Base-by-base conservation (phyloP, 352 stramenopile genomes). In the Phytophthora parvispora region DNA sequence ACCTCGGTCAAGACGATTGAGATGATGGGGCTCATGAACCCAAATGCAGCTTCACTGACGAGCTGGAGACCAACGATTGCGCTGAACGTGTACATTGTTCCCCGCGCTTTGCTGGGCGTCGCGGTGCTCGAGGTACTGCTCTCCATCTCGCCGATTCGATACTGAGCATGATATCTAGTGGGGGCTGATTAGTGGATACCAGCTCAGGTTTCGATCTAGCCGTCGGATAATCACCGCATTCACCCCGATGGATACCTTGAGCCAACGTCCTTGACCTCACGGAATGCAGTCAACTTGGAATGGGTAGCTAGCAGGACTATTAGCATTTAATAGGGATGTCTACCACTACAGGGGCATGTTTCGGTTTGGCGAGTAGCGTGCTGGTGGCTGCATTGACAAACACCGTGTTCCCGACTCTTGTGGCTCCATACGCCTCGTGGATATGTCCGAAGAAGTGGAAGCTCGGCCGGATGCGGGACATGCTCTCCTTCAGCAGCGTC, bases 371-470 rank as follows among this genome's bases (percentile, higher is more conserved):
- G 0, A 87, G 64, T 54, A 95, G 65, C 29, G 83, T 96, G 64
- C 68, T 96, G 7, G 77, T 97, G 8, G 91, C 81, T 36, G 90
- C 91, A 69, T 98, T 98, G 54, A 98, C 81, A 58, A 94, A 98
- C 6, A 94, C 74, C 0, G 93, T 98, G 4, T 66, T 69, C 12
- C 89, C 92, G 62, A 97, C 74, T 18, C 74, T 87, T 20, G 82
- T 84, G 22, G 84, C 79, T 64, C 94, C 94, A 53, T 94, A 95
- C 13, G 78, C 86, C 74, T 98, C 90, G 67, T 98, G 94, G 64
- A 98, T 97, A 75, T 98, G 94, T 32, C 93, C 94, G 73, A 98
- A 98, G 5, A 98, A 67, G 69, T 98, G 89, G 50, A 97, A 90
- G 32, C 84, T 74, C 16, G 93, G 94, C 25, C 83, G 78, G 24